Conservation (phyloP, 768 basidiomycete species). For the Porphyrellus cyaneotinctus region DNA sequence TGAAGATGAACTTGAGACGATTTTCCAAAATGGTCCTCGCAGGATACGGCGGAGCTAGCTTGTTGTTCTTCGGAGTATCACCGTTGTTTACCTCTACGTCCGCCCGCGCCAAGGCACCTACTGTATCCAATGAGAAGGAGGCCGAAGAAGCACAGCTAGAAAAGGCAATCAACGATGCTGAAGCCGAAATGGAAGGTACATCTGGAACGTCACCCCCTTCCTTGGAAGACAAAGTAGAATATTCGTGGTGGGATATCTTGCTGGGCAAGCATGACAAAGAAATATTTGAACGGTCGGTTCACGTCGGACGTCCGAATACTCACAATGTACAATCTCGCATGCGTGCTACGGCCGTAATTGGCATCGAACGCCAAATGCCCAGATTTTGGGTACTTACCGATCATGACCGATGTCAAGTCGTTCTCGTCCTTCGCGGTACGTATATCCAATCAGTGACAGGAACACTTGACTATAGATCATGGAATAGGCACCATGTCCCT, state of each 20-base stretch:
- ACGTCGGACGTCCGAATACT: slow-evolving; percentile 16
- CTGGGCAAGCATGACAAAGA: slow-evolving; percentile 79
- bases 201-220: slow-evolving; percentile 30
- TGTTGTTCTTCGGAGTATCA: slow-evolving; percentile 76
- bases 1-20: slow-evolving; percentile 69
- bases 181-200: slow-evolving; percentile 51
- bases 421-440: slow-evolving; percentile 67
- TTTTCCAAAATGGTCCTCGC: slow-evolving; percentile 81
- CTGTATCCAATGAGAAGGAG: slow-evolving; percentile 38
- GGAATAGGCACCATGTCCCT: slow-evolving; percentile 73
- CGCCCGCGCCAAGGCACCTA: slow-evolving; percentile 21
- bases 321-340: slow-evolving; percentile 35
- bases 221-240: slow-evolving; percentile 33
- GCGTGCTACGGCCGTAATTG: slow-evolving; percentile 58
- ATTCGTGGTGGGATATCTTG: slow-evolving; percentile 83
- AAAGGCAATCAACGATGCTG: slow-evolving; percentile 65
- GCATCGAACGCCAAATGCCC: slow-evolving; percentile 69
- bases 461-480: slow-evolving; percentile 2
- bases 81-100: slow-evolving; percentile 28
- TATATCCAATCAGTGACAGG: slow-evolving; percentile 2
- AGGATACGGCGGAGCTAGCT: slow-evolving; percentile 77
- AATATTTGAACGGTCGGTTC: slow-evolving; percentile 67
- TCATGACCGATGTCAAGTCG: slow-evolving; percentile 67
- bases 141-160: slow-evolving; percentile 61
- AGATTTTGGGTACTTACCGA: slow-evolving; percentile 86